Evolutionary conservation across 2,329 filamentous ascomycete species (phyloP).

Genomic region (Botryosphaeria agaves): DNA sequence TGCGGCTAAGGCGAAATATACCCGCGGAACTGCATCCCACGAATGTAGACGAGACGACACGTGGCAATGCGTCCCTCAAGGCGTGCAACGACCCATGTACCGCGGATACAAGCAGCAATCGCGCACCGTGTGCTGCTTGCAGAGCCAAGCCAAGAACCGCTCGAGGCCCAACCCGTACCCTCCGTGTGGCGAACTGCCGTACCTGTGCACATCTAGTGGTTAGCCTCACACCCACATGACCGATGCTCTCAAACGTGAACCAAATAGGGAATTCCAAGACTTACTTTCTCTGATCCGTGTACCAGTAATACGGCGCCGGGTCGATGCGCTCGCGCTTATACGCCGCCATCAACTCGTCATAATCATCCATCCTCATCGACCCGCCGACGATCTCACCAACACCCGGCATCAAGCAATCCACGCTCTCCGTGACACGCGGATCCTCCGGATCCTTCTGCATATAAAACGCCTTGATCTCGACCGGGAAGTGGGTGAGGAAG

Average conservation of each 20-base stretch:
- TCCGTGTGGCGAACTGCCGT: slow-evolving; percentile 81
- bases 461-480: slow-evolving; percentile 97
- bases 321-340: slow-evolving; percentile 80
- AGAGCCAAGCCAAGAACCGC: slow-evolving; percentile 54
- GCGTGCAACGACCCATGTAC: slow-evolving; percentile 68
- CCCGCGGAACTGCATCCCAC: too few species aligned
- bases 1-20: too few species aligned
- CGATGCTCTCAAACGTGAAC: slow-evolving; percentile 1
- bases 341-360: slow-evolving; percentile 74
- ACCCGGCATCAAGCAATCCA: slow-evolving; percentile 77
- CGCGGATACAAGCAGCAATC: slow-evolving; percentile 62
- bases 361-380: slow-evolving; percentile 88
- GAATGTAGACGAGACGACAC: too few species aligned
- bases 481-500: slow-evolving; percentile 92
- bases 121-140: slow-evolving; percentile 46
- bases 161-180: slow-evolving; percentile 89
- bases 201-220: slow-evolving; percentile 35
- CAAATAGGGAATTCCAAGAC: slow-evolving; percentile 22
- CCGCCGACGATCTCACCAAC: slow-evolving; percentile 96
- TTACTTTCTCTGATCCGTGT: slow-evolving; percentile 90
- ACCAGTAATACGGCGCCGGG: slow-evolving; percentile 88
- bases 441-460: slow-evolving; percentile 82
- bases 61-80: slow-evolving; percentile 27
- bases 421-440: slow-evolving; percentile 73
- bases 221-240: slow-evolving; percentile 6